A percentile compares a stretch with the other conserved stretches of the same genome.
Evolutionary conservation across 257 asterid species (phyloP).

Genomic region (Capsicum pubescens): DNA sequence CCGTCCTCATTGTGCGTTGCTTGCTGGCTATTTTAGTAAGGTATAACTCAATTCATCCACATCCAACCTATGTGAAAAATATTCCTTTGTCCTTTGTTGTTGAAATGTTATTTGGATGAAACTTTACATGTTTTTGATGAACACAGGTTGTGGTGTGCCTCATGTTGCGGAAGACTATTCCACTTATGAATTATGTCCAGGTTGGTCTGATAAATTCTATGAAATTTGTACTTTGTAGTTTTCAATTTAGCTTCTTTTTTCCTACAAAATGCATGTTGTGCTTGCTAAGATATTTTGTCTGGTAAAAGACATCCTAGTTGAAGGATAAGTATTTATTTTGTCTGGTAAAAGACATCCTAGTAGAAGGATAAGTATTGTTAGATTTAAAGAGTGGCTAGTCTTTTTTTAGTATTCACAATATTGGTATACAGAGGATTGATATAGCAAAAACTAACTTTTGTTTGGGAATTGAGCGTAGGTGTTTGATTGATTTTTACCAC

Average conservation of each 20-base stretch:
- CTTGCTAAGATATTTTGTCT: neutral
- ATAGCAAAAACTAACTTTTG: neutral
- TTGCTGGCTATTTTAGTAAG: slow-evolving; percentile 99
- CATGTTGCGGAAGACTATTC: slow-evolving; percentile 86
- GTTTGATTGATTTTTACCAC: neutral
- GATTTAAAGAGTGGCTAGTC: neutral
- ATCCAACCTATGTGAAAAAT: neutral
- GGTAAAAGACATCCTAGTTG: slow-evolving; percentile 13
- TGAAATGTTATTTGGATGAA: slow-evolving; percentile 25
- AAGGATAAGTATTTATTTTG: neutral
- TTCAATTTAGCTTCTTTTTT: neutral
- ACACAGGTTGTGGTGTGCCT: slow-evolving; percentile 92
- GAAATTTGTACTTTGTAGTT: slow-evolving; percentile 1
- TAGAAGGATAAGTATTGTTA: neutral
- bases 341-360: slow-evolving; percentile 17
- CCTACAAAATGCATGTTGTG: neutral
- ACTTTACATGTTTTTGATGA: slow-evolving; percentile 39
- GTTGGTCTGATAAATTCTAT: slow-evolving; percentile 45
- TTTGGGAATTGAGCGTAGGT: slow-evolving; percentile 7
- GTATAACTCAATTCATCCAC: slow-evolving; percentile 46
- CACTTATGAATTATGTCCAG: slow-evolving; percentile 92
- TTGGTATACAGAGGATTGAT: neutral
- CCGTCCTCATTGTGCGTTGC: slow-evolving; percentile 80
- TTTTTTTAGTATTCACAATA: neutral
- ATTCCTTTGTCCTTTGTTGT: slow-evolving; percentile 23